These are phyloP conservation scores for Salicornia ramosissima DNA, from an alignment of 148 eudicot species.

Conservation along the genomic window DNA sequence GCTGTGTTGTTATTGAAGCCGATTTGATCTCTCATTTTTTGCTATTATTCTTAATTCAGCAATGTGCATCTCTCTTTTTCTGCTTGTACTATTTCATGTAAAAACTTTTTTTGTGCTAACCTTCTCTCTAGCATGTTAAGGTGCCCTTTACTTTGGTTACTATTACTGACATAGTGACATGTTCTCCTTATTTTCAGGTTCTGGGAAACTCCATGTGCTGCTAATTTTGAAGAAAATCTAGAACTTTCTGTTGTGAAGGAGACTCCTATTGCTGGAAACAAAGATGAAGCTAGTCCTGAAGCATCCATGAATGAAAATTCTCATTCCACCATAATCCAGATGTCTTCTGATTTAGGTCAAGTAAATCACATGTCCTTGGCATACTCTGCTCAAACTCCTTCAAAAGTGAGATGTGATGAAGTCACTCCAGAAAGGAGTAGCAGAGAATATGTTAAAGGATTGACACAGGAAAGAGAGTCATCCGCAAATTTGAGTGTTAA, in stretches of 20 bases:
- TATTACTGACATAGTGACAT: not conserved
- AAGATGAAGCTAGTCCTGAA: slow-evolving; percentile 32
- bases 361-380: slow-evolving; percentile 25
- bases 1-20: not conserved
- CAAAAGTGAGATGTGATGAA: slow-evolving; percentile 28
- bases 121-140: no score
- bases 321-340: slow-evolving; percentile 41
- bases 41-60: not conserved
- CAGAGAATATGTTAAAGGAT: slow-evolving; percentile 20
- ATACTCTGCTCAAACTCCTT: slow-evolving; percentile 26
- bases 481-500: slow-evolving; percentile 54
- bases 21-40: not conserved
- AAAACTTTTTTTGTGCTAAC: not conserved
- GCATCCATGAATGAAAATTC: slow-evolving; percentile 37
- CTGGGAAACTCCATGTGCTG: slow-evolving; percentile 16
- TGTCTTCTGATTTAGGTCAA: slow-evolving; percentile 30
- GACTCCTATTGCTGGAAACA: slow-evolving; percentile 33
- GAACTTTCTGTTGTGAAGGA: slow-evolving; percentile 45
- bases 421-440: slow-evolving; percentile 52
- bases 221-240: slow-evolving; percentile 30
- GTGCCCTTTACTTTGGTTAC: no score
- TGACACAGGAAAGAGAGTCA: slow-evolving; percentile 38
- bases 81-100: not conserved
- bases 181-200: slow-evolving; percentile 42
- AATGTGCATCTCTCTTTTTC: not conserved